These are phyloP conservation scores for Phycomyces nitens DNA, from an alignment of 192 early-diverging fungal genomes.

Conservation along the genomic window DNA sequence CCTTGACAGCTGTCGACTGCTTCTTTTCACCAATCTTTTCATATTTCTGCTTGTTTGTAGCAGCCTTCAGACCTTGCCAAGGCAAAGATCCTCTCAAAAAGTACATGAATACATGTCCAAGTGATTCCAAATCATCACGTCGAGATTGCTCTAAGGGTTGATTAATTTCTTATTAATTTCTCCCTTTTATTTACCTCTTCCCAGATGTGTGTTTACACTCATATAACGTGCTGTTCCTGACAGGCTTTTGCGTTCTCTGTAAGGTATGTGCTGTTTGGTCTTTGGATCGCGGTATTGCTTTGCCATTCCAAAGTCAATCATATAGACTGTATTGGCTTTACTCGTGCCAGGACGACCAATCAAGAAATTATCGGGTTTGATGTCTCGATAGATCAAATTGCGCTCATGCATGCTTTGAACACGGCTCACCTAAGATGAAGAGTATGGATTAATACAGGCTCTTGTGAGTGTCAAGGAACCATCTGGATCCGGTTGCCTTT, in stretches of 20 bases:
- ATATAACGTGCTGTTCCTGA: slow-evolving; percentile 97
- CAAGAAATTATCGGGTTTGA: slow-evolving; percentile 99
- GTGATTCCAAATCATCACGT: slow-evolving; percentile 94
- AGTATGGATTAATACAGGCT: not conserved
- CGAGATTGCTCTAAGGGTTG: slow-evolving; percentile 78
- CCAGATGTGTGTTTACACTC: slow-evolving; percentile 98
- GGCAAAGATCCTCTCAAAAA: slow-evolving; percentile 91
- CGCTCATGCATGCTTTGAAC: slow-evolving; percentile 92
- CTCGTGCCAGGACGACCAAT: slow-evolving; percentile 73
- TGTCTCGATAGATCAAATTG: slow-evolving; percentile 95
- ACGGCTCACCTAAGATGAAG: slow-evolving; percentile 52
- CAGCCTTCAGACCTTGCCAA: slow-evolving; percentile 99
- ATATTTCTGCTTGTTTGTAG: slow-evolving; percentile 98
- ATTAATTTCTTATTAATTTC: not conserved
- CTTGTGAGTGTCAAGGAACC: too few relatives aligned
- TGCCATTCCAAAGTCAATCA: slow-evolving; percentile 99
- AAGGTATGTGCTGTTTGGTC: slow-evolving; percentile 96
- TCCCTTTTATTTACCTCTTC: slow-evolving; percentile 59
- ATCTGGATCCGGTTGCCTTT: too few relatives aligned
- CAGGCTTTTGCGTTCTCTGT: slow-evolving; percentile 90
- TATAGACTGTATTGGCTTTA: slow-evolving; percentile 66
- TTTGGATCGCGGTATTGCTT: slow-evolving; percentile 97
- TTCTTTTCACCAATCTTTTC: slow-evolving; percentile 99
- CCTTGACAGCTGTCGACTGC: slow-evolving; percentile 82
- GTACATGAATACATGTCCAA: slow-evolving; percentile 99